Conservation (phyloP, 352 stramenopile species). For the Pythium brassicae region DNA sequence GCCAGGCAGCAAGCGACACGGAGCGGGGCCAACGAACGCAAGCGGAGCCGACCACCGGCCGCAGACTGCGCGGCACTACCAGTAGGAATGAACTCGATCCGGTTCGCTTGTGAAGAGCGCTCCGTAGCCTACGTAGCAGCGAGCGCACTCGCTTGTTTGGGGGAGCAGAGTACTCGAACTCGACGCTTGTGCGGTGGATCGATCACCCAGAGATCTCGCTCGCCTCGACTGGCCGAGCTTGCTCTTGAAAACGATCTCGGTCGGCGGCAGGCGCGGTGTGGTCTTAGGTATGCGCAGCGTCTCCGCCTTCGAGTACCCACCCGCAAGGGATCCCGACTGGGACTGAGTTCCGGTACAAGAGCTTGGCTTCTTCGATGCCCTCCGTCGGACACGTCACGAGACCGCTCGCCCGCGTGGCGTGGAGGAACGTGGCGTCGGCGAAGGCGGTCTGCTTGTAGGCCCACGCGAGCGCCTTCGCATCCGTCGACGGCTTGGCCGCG, state of each 20-base stretch:
- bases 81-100: not conserved
- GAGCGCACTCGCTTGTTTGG: no score
- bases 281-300: conserved; percentile 2
- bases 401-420: conserved; percentile 61
- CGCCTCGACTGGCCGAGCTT: conserved; percentile 72
- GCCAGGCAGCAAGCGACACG: conserved; percentile 6
- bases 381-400: conserved; percentile 78
- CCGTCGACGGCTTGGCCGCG: no score
- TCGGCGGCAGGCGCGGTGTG: conserved; percentile 47
- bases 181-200: no score
- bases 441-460: conserved; percentile 80
- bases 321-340: conserved; percentile 71
- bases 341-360: conserved; percentile 74
- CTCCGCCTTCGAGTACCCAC: conserved; percentile 47
- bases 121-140: no score
- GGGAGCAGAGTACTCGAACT: no score
- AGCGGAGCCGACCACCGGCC: conserved; percentile 3
- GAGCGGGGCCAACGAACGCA: not conserved
- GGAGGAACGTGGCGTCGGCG: conserved; percentile 64
- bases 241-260: conserved; percentile 81
- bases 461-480: conserved; percentile 43
- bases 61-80: conserved; percentile 6
- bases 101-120: not conserved
- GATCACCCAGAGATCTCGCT: conserved; percentile 43
- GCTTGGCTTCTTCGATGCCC: conserved; percentile 72